These are phyloP conservation scores for Trichoderma sp. DNA, from an alignment of 2,329 filamentous ascomycete genomes.

Conservation along the genomic window DNA sequence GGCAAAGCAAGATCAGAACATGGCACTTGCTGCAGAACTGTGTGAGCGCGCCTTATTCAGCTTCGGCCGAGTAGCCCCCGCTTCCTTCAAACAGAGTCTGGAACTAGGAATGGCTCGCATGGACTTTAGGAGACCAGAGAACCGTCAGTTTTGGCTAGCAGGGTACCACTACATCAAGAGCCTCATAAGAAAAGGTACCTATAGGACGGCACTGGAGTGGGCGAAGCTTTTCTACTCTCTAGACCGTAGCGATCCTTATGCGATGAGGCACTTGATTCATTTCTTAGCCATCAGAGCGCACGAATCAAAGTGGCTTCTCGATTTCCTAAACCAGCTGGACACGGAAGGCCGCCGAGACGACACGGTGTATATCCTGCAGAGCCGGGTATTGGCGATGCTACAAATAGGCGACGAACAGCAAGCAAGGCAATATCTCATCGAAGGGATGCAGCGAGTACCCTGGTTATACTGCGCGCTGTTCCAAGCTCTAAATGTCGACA, in stretches of 20 bases:
- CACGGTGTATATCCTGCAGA: slow-evolving; percentile 70
- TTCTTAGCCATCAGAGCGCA: slow-evolving; percentile 78
- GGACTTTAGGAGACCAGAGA: slow-evolving; percentile 78
- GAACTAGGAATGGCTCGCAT: slow-evolving; percentile 76
- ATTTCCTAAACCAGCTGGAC: slow-evolving; percentile 55
- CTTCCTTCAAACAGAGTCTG: slow-evolving; percentile 73
- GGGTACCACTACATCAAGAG: slow-evolving; percentile 86
- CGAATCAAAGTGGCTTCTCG: slow-evolving; percentile 72
- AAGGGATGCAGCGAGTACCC: slow-evolving; percentile 70
- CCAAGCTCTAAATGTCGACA: slow-evolving; percentile 72
- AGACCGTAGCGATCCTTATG: slow-evolving; percentile 77
- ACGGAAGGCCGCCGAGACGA: slow-evolving; percentile 38
- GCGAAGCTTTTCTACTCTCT: slow-evolving; percentile 77
- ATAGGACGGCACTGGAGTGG: slow-evolving; percentile 92
- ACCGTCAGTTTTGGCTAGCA: slow-evolving; percentile 88
- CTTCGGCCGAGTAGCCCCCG: slow-evolving; percentile 84
- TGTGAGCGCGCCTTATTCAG: slow-evolving; percentile 89
- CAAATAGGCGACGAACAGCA: slow-evolving; percentile 64
- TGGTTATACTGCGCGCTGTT: slow-evolving; percentile 84
- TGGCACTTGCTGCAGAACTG: slow-evolving; percentile 79
- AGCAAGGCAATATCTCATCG: slow-evolving; percentile 61
- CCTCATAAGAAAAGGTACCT: slow-evolving; percentile 86
- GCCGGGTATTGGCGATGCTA: slow-evolving; percentile 70
- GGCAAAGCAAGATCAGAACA: slow-evolving; percentile 86
- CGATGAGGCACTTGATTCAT: slow-evolving; percentile 76